Conservation (phyloP, 2,329 filamentous ascomycete genomes). For the Thermothelomyces thermophilus region DNA sequence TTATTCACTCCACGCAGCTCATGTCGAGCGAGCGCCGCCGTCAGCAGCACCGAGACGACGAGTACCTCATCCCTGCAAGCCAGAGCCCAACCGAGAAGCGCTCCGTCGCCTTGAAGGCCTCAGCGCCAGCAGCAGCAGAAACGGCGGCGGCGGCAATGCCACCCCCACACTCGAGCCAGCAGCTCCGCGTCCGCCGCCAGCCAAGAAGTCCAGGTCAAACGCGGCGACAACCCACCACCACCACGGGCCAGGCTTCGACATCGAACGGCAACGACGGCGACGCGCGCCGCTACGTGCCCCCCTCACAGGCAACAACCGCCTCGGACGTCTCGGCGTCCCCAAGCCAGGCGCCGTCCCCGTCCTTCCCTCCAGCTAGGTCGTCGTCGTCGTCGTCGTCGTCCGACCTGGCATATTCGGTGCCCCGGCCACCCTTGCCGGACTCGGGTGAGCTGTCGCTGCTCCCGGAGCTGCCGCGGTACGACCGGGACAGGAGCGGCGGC, state of each 20-base stretch:
- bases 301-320: conserved; percentile 40
- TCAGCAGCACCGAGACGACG: conserved; percentile 9
- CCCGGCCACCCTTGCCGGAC: conserved; percentile 7
- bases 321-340: conserved; percentile 32
- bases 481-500: too few species aligned
- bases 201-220: too few species aligned
- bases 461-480: too few species aligned
- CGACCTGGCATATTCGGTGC: conserved; percentile 9
- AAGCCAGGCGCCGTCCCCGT: background rate
- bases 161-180: too few species aligned
- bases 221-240: background rate
- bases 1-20: conserved; percentile 27
- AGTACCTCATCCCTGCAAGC: conserved; percentile 30
- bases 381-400: background rate
- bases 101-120: background rate
- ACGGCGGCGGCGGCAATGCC: too few species aligned
- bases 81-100: conserved; percentile 21
- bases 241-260: too few species aligned
- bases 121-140: background rate
- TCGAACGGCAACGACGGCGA: background rate
- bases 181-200: too few species aligned
- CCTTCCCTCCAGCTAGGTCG: background rate
- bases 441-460: conserved; percentile 11
- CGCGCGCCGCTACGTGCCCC: conserved; percentile 23
- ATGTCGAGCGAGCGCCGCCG: background rate